These are phyloP conservation scores for Simmondsia chinensis DNA, from an alignment of 148 eudicot species.

Conservation along the genomic window DNA sequence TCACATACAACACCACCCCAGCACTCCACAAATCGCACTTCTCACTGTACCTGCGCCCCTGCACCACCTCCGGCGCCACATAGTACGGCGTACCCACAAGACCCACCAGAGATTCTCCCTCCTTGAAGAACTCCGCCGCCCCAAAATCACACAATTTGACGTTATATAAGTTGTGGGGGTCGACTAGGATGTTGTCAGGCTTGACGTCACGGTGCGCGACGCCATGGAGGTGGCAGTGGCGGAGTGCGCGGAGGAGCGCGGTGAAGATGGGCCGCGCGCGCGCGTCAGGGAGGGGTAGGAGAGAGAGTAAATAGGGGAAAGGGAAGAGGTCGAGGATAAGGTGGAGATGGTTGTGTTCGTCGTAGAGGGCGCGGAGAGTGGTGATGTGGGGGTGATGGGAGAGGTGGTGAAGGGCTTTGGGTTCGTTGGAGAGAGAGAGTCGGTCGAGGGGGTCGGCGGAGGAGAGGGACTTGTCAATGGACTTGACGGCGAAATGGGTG, in stretches of 20 bases:
- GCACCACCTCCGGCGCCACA: slow-evolving; percentile 63
- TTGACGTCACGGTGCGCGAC: slow-evolving; percentile 64
- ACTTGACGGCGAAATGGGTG: slow-evolving; percentile 39
- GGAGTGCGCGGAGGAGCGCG: slow-evolving; percentile 14
- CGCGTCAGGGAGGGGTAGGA: slow-evolving; percentile 19
- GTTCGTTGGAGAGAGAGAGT: slow-evolving; percentile 34
- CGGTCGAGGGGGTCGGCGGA: slow-evolving; percentile 32
- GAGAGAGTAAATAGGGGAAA: slow-evolving; percentile 23
- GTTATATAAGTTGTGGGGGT: slow-evolving; percentile 9
- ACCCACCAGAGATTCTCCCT: slow-evolving; percentile 26
- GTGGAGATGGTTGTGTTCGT: slow-evolving; percentile 36
- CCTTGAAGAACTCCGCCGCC: slow-evolving; percentile 32
- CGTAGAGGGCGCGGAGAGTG: slow-evolving; percentile 34
- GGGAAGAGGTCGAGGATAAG: slow-evolving; percentile 39
- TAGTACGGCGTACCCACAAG: slow-evolving; percentile 69
- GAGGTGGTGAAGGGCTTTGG: slow-evolving; percentile 20
- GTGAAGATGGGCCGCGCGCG: slow-evolving; percentile 10
- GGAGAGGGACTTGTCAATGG: slow-evolving; percentile 33
- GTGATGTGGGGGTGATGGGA: slow-evolving; percentile 20
- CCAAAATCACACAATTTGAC: slow-evolving; percentile 68
- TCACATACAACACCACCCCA: slow-evolving; percentile 51
- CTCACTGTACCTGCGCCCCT: slow-evolving; percentile 38
- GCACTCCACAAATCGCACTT: slow-evolving; percentile 70
- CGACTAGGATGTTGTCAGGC: slow-evolving; percentile 51
- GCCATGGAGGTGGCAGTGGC: slow-evolving; percentile 49